Evolutionary conservation across 768 basidiomycete species (phyloP), one percentile per base, ranked within the genome.

Genomic region (Megacollybia marginata): DNA sequence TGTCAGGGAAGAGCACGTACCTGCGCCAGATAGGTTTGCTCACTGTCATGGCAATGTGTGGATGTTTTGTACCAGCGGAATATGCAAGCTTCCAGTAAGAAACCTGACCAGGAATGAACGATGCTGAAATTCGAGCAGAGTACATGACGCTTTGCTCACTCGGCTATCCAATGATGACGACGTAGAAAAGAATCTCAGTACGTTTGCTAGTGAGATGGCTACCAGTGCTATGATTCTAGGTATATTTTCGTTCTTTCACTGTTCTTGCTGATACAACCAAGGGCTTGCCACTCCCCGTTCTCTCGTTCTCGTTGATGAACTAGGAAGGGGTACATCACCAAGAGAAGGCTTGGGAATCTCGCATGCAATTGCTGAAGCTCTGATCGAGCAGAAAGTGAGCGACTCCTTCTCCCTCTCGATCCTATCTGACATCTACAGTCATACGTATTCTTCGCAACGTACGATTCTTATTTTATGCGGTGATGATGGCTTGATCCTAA

Each of bases 141-240:
- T 92, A 2, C 87, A 94, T 52, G 91, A 95, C 53, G 76, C 84
- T 0, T 73, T 98, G 5, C 74, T 98, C 20, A 87, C 84, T 1
- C 81, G 95, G 2, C 70, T 99, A 15, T 95, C 92, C 1, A 97
- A 98, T 57, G 93, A 98, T 55, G 93, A 97, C 59, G 85, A 92
- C 56, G 76, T 93, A 60, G 92, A 95, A 64, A 86, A 82, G 59
- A 88, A 78, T 42, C 64, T 98, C 20, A 96, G 93, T 55, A 97
- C 96, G 0, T 99, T 99, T 66, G 92, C 92, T 1, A 85, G 80
- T 54, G 95, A 99, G 67, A 97, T 99, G 91, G 81, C 86, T 1
- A 82, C 88, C 2, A 84, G 84, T 20, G 88, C 92, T 1, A 92
- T 93, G 88, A 92, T 97, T 48, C 69, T 95, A 43, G 87, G 92